Evolutionary conservation across 1,284 basidiomycete species (phyloP), one percentile per base, ranked within the genome.

Genomic region (Mycocalia duriaeana): DNA sequence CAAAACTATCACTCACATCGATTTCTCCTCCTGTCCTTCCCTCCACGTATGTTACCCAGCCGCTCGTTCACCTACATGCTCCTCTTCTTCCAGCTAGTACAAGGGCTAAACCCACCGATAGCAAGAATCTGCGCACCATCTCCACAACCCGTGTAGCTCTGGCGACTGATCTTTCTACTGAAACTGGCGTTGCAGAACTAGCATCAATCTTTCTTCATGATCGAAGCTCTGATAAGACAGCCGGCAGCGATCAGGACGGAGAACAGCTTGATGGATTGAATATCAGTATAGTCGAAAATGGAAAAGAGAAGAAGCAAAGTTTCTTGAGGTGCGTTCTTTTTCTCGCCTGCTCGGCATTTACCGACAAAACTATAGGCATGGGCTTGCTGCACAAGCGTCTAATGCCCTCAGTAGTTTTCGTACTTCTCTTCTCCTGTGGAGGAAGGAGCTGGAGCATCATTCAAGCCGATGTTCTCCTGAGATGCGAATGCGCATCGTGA

Each of bases 391-490:
- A 35, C 63, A 62, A n/a, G 70, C 70, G 0, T 64, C 61, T 23
- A 55, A 57, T 13, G 48, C 64, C 25, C 58, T 70, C 26, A 49
- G 59, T 35, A 62, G 63, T 26, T 55, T 58, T 11, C 62, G 60
- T 19, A 75, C 65, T 3, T 57, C 66, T 23, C 60, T 72, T 1
- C 52, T 60, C 4, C 61, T 76, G 11, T 76, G 73, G 73, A 63
- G 68, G 42, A 67, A 63, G 44, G 71, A 73, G 42, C 58, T 60
- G 22, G 62, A 65, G 41, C 50, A 50, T 31, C 31, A 35, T 22
- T 48, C 53, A 39, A 41, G 24, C 20, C 47, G 38, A 26, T 45
- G 45, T 13, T 24, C 43, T 6, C 51, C 62, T 18, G 61, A 64
- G 46, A 47, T 64, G 16, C 58, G 57, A n/a, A 40, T 65, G 13